A percentile compares a stretch with the other conserved stretches of the same genome.
phyloP scores from a whole-genome alignment of 345 rosid genomes.

The Pistacia atlantica region DNA sequence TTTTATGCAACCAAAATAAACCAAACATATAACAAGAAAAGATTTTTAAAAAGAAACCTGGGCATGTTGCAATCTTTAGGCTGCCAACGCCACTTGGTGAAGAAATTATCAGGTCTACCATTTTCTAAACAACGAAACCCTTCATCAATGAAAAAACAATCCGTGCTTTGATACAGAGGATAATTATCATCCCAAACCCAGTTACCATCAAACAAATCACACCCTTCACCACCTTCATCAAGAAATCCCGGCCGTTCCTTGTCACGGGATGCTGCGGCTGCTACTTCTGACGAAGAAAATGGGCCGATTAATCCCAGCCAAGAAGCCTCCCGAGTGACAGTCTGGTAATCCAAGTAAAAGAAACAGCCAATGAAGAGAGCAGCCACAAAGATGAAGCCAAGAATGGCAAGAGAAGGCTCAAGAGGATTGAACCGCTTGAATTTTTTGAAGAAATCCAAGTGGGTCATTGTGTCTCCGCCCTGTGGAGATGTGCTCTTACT shows the following conservation, averaged over 20 bases:
- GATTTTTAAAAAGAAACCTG: slow-evolving; percentile 34
- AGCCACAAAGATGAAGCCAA: slow-evolving; percentile 47
- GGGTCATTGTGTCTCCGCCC: slow-evolving; percentile 31
- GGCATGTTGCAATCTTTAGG: slow-evolving; percentile 68
- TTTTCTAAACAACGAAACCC: slow-evolving; percentile 73
- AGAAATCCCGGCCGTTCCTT: slow-evolving; percentile 47
- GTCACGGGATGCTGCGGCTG: slow-evolving; percentile 6
- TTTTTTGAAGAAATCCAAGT: slow-evolving; percentile 39
- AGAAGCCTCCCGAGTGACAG: slow-evolving; percentile 30
- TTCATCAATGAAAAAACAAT: slow-evolving; percentile 51
- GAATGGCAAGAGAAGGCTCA: slow-evolving; percentile 45
- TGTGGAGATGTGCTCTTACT: slow-evolving; percentile 3
- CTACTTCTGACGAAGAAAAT: slow-evolving; percentile 16
- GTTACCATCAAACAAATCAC: slow-evolving; percentile 68
- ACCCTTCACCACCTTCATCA: slow-evolving; percentile 48
- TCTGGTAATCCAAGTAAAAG: slow-evolving; percentile 46
- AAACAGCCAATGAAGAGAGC: slow-evolving; percentile 44
- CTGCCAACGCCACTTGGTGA: slow-evolving; percentile 85
- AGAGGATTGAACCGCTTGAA: slow-evolving; percentile 48
- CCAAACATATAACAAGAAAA: slow-evolving; percentile 1
- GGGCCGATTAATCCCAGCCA: slow-evolving; percentile 31
- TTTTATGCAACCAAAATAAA: slow-evolving; percentile 12
- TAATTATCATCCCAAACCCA: slow-evolving; percentile 75
- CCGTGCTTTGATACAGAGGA: slow-evolving; percentile 60
- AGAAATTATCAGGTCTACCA: slow-evolving; percentile 71